Base-by-base conservation (phyloP, 1,284 basidiomycete genomes). In the Ganoderma sinense region DNA sequence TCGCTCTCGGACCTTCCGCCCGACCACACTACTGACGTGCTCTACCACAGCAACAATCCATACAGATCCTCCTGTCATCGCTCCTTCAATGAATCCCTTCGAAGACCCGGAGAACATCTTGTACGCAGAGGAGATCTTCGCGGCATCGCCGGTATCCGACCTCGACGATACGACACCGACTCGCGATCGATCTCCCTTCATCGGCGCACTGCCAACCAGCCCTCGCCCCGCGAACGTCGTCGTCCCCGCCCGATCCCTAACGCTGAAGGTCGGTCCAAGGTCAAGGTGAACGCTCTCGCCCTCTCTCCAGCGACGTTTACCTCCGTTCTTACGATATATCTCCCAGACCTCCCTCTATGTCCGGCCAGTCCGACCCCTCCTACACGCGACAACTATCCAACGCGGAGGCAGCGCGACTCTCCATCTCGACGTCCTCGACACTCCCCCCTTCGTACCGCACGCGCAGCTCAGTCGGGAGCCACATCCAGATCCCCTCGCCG, bases 401-500 rank as follows among this genome's bases (percentile, higher is more conserved):
- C 26, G 13, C 53, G 7, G 29, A 31, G 26, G 53, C 53, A 0
- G 29, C 29, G 26, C 53, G 53, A 3, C 53, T 55, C 0, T 55
- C 53, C 13, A 55, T 20, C 53, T 29, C 53, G 2, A 55, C 53
- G 8, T 55, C 53, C 4, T 62, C 60, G 40, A 62, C 60, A 11
- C 60, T 62, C 26, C 60, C 60, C 23, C 60, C 60, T 26, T 62
- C 60, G 40, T 62, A 62, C 60, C 60, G 40, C 40, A 45, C 60
- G n/a, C 60, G 60, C 39, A 40, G 39, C 13, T 62, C 60, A 23
- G 16, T 20, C 3, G 33, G 33, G 18, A 23, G 23, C n/a, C n/a
- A n/a, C 36, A 60, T 51, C 48, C 23, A 51, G n/a, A 13, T 55
- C 53, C 26, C n/a, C 39, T 7, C 6, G 36, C 33, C 39, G 20